Percentiles rank a stretch among this genome's conserved stretches.
These are phyloP conservation scores for Aspergillus pseudonomiae DNA, from an alignment of 2,329 filamentous ascomycete genomes.

Conservation along the genomic window DNA sequence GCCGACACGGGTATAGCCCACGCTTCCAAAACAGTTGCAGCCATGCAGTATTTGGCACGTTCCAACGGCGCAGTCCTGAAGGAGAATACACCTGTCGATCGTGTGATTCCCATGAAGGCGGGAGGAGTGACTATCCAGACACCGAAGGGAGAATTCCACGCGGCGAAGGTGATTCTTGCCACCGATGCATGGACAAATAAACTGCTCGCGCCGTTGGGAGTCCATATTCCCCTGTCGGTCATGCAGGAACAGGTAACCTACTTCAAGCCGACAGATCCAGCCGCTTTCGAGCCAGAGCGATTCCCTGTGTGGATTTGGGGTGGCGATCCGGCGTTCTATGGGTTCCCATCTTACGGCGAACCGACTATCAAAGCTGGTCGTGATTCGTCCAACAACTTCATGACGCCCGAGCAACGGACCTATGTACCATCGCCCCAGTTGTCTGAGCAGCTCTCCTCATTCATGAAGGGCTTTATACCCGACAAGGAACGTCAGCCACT, in stretches of 20 bases:
- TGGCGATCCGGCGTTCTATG: not conserved
- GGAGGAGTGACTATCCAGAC: not conserved
- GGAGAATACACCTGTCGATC: not conserved
- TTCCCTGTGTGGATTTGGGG: not conserved
- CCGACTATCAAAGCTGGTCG: slow-evolving; percentile 27
- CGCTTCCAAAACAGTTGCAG: not conserved
- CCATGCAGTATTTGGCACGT: not conserved
- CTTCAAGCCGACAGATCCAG: not conserved
- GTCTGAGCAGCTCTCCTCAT: slow-evolving; percentile 26
- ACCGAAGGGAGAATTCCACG: not conserved
- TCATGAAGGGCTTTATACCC: slow-evolving; percentile 6
- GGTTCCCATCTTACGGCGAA: not conserved
- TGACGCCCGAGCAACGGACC: slow-evolving; percentile 31
- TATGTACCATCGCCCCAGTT: slow-evolving; percentile 30
- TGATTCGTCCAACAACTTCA: slow-evolving; percentile 28
- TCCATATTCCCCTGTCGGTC: not conserved
- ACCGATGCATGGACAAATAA: not conserved
- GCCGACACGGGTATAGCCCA: not conserved
- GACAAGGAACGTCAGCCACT: slow-evolving; percentile 25
- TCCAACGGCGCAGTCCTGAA: not conserved
- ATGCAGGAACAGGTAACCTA: not conserved
- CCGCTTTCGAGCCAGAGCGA: not conserved
- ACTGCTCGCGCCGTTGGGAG: not conserved
- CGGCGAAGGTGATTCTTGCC: not conserved
- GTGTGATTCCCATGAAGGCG: not conserved